Percentiles rank a stretch among this genome's conserved stretches.
Conservation (phyloP, 305 asterid species). For the Fraxinus sp. region DNA sequence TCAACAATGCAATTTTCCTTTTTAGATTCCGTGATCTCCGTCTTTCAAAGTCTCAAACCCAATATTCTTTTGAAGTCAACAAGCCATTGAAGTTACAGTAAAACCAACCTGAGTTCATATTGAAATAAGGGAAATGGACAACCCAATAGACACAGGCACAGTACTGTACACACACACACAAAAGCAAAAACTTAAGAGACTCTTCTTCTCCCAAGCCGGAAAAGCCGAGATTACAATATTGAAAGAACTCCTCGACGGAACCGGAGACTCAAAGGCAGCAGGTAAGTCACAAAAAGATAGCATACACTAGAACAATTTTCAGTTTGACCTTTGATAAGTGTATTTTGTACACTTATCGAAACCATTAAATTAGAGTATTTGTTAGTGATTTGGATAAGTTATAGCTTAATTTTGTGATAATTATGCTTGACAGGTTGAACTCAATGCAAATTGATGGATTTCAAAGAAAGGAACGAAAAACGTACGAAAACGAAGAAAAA, state of each 20-base stretch:
- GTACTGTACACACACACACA: background rate
- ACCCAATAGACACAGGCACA: too few species aligned
- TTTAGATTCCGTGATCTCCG: background rate
- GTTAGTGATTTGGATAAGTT: too few species aligned
- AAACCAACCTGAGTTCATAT: background rate
- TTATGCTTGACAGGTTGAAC: too few species aligned
- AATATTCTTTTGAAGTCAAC: background rate
- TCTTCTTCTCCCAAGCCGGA: background rate
- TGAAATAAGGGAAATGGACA: background rate
- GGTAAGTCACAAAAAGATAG: background rate
- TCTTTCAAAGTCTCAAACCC: background rate
- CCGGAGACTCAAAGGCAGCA: background rate
- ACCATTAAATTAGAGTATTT: too few species aligned
- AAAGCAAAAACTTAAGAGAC: background rate
- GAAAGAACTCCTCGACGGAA: background rate
- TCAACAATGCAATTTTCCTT: background rate
- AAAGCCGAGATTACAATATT: background rate
- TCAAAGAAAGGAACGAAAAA: too few species aligned
- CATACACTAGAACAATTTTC: background rate
- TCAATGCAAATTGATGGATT: too few species aligned
- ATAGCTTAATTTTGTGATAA: too few species aligned
- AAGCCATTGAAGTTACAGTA: background rate
- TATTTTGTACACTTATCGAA: too few species aligned
- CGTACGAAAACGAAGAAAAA: too few species aligned
- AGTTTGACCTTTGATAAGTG: background rate